A percentile compares a stretch with the other conserved stretches of the same genome.
Evolutionary conservation across 140 eudicot species (phyloP).

Genomic region (Stevia rebaudiana): DNA sequence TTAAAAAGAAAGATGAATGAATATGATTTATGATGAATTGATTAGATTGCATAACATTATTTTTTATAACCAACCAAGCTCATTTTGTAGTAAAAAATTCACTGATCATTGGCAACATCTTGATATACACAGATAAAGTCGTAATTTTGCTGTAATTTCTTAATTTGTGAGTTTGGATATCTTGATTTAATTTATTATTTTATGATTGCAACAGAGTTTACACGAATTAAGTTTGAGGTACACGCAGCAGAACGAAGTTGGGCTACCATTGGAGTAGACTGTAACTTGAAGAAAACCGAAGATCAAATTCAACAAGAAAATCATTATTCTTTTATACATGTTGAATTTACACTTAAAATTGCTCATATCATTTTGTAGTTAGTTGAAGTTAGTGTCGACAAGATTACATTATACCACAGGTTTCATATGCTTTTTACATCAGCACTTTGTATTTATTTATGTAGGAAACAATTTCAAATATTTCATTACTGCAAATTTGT

Average conservation of each 20-base stretch:
- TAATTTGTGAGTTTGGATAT: background rate
- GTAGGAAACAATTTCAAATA: constrained; percentile 16
- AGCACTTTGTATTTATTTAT: constrained; percentile 25
- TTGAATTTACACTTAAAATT: constrained; percentile 22
- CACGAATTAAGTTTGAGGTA: constrained; percentile 34
- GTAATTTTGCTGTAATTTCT: background rate
- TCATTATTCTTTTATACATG: constrained; percentile 30
- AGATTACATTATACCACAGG: constrained; percentile 21
- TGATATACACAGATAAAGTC: background rate
- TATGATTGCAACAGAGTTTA: constrained; percentile 34
- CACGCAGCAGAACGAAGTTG: constrained; percentile 18
- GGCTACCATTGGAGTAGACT: constrained; percentile 28
- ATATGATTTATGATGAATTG: background rate
- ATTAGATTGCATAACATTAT: background rate
- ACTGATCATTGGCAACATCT: background rate
- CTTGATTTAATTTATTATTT: constrained; percentile 12
- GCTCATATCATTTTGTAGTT: constrained; percentile 24
- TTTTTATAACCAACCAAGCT: background rate
- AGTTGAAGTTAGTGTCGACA: constrained; percentile 25
- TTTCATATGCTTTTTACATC: constrained; percentile 27
- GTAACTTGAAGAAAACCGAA: constrained; percentile 24
- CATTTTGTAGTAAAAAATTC: background rate
- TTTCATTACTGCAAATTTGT: constrained; percentile 8
- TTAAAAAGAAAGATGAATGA: background rate
- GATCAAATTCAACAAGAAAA: constrained; percentile 21